Conservation (phyloP, 2,329 filamentous ascomycete genomes). For the Ophiostoma piceae region DNA sequence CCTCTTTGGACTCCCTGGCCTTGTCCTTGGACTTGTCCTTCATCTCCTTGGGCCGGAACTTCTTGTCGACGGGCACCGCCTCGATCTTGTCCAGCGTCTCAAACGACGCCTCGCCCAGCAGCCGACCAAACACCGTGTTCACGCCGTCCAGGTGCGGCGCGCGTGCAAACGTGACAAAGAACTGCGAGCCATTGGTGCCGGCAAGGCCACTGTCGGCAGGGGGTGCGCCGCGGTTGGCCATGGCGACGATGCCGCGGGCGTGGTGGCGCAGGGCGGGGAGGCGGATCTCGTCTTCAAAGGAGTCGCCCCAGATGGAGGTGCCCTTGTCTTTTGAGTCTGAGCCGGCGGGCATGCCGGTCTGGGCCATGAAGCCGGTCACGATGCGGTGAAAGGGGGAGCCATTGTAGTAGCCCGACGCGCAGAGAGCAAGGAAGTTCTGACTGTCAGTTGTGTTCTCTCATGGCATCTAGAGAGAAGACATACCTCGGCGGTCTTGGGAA, state of each 20-base stretch:
- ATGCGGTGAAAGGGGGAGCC: conserved; percentile 71
- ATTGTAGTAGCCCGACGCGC: conserved; percentile 73
- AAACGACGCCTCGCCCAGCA: conserved; percentile 60
- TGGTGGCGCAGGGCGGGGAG: conserved; percentile 61
- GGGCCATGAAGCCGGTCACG: conserved; percentile 75
- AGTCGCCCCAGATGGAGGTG: conserved; percentile 65
- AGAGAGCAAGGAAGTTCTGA: conserved; percentile 82
- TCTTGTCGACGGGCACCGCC: conserved; percentile 67
- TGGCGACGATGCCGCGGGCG: conserved; percentile 64
- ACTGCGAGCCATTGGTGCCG: conserved; percentile 70
- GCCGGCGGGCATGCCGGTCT: conserved; percentile 58
- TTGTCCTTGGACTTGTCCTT: conserved; percentile 3
- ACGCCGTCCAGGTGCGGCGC: conserved; percentile 76
- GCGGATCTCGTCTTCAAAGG: conserved; percentile 77
- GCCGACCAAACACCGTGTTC: conserved; percentile 77
- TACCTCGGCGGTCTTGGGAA: conserved; percentile 86
- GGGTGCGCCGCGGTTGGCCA: conserved; percentile 65
- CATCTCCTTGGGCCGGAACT: conserved; percentile 64
- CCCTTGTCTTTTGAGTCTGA: conserved; percentile 48
- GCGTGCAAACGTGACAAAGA: conserved; percentile 73
- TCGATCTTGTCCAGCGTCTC: conserved; percentile 67
- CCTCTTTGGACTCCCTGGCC: neutral
- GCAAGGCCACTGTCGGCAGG: conserved; percentile 35
- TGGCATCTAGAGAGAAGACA: conserved; percentile 27
- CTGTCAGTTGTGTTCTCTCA: neutral